Percentiles rank a stretch among this genome's conserved stretches.
Evolutionary conservation across 2,329 filamentous ascomycete species (phyloP).

Genomic region (Venturia asperata): DNA sequence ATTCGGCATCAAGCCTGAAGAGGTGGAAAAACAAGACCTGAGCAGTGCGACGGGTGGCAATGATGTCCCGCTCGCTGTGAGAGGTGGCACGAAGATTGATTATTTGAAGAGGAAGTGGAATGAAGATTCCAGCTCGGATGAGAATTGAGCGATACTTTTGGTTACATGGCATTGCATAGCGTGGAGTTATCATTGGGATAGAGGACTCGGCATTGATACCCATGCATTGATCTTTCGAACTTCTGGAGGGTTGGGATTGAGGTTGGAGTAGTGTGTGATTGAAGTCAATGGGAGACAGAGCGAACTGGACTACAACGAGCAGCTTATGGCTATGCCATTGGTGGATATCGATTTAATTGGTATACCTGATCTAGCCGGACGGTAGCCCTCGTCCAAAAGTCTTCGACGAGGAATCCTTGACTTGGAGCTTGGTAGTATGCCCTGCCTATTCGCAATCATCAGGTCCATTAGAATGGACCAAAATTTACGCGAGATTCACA

Average conservation of each 20-base stretch:
- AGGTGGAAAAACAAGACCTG: constrained; percentile 10
- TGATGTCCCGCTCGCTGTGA: constrained; percentile 3
- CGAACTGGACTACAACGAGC: no score
- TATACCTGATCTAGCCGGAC: no score
- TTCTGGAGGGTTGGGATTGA: neutral
- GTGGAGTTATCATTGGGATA: neutral
- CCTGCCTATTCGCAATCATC: no score
- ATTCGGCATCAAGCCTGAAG: constrained; percentile 17
- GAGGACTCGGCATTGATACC: neutral
- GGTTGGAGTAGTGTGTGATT: neutral
- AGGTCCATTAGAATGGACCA: no score
- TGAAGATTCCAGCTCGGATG: constrained; percentile 7
- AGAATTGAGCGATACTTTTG: neutral
- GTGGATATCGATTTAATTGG: no score
- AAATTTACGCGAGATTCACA: no score
- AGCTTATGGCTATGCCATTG: no score
- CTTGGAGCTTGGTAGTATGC: no score
- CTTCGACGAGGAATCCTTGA: no score
- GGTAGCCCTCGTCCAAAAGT: no score
- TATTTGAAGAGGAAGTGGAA: constrained; percentile 9
- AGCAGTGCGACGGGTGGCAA: constrained; percentile 13
- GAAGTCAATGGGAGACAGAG: no score
- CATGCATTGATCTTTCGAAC: neutral
- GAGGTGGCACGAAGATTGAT: constrained; percentile 8
- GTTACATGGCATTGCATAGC: neutral